These are phyloP conservation scores for Ophiostoma angusticollis DNA, from an alignment of 2,329 filamentous ascomycete genomes.

Conservation along the genomic window DNA sequence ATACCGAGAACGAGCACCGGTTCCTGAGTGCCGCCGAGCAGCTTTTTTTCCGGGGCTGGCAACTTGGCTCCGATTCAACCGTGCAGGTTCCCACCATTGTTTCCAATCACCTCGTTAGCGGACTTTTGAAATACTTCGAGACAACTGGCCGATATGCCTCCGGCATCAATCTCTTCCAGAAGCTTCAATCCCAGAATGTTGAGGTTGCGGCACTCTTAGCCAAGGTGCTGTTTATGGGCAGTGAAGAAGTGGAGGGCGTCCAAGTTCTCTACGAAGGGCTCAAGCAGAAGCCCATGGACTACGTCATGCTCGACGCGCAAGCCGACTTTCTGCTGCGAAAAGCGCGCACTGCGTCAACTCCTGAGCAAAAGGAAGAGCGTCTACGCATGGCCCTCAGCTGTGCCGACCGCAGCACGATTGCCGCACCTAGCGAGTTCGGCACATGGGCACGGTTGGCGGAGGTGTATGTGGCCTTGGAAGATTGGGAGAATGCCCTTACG, in stretches of 20 bases:
- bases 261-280: conserved; percentile 77
- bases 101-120: conserved; percentile 89
- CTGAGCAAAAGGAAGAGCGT: conserved; percentile 50
- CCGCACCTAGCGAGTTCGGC: conserved; percentile 90
- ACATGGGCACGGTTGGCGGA: conserved; percentile 92
- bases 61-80: conserved; percentile 89
- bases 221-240: conserved; percentile 83
- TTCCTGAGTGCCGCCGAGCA: conserved; percentile 91
- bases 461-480: conserved; percentile 85
- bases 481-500: conserved; percentile 90
- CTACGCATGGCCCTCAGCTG: conserved; percentile 81
- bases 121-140: conserved; percentile 84
- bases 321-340: conserved; percentile 86
- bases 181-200: conserved; percentile 76
- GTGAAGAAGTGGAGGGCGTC: conserved; percentile 94
- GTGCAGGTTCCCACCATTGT: conserved; percentile 96
- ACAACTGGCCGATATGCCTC: conserved; percentile 91
- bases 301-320: conserved; percentile 88
- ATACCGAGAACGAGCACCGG: conserved; percentile 93
- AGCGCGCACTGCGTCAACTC: conserved; percentile 42
- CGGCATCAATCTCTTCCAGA: conserved; percentile 95
- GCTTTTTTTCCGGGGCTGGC: conserved; percentile 91
- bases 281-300: conserved; percentile 92
- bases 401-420: conserved; percentile 86
- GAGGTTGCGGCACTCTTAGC: conserved; percentile 90